Base-by-base conservation (phyloP, 2,329 filamentous ascomycete species). In the Tolypocladium ovalisporum region DNA sequence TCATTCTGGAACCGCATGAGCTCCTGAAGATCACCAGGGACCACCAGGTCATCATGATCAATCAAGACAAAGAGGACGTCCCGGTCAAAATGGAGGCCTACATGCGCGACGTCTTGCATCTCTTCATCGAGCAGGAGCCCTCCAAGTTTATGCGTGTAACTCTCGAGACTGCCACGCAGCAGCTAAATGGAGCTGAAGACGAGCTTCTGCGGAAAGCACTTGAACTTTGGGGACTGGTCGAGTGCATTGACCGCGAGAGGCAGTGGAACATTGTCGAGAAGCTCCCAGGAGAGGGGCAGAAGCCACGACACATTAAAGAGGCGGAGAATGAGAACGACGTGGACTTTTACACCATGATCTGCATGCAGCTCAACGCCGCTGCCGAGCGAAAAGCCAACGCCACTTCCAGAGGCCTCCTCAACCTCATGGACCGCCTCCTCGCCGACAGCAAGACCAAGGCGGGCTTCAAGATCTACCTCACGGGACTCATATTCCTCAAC, bases 151-250 rank as follows among this genome's bases (percentile, higher is more conserved):
- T 85, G 68, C 77, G 78, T 13, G 75, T 80, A 24, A 84, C 83
- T 2, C 73, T 87, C 36, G 76, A 80, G 53, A 78, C 77, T n/a
- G 79, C 79, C 0, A 71, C 73, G 40, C 70, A 77, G 54, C 77
- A 76, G 15, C 64, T 72, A 5, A 68, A 76, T 52, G 77, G 76
- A 8, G 73, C 75, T 39, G 71, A 75, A n/a, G 81, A 84, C 60
- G 76, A 80, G 57, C 70, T 85, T 15, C 71, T 87, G 8, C 76
- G 76, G 56, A 78, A 81, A 58, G 80, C 82, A 1, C 73, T 87
- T 5, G 83, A 87, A 66, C 74, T 87, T 2, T 87, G 84, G 84
- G 80, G 81, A 0, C 74, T 84, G 6, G 82, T 86, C 5, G 83
- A 87, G 65, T 82, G 85, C 52, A 81, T 86, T 58, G 83, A 86